Conservation (phyloP, 768 basidiomycete genomes). For the Leccinum imitatum region DNA sequence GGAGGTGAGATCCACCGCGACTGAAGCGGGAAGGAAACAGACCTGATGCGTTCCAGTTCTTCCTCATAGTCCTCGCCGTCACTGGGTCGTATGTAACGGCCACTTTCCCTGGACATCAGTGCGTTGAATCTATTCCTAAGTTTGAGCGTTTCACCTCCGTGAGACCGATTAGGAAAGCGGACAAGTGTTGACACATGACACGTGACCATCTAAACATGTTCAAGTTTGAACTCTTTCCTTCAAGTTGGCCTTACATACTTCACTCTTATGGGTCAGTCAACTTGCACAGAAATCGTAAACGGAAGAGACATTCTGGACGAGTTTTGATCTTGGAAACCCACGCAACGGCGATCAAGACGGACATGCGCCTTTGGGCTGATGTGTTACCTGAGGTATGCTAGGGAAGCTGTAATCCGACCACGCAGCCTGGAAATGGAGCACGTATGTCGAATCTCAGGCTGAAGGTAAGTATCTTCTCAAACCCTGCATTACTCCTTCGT, state of each 20-base stretch:
- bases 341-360: conserved; percentile 28
- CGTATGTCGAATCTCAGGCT: conserved; percentile 2
- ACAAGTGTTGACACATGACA: conserved; percentile 20
- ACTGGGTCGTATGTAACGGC: conserved; percentile 25
- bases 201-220: conserved; percentile 12
- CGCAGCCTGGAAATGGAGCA: conserved; percentile 13
- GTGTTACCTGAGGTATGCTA: conserved; percentile 5
- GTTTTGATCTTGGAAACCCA: not conserved
- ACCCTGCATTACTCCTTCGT: conserved; percentile 7
- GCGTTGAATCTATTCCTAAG: not conserved
- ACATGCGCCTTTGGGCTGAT: conserved; percentile 19
- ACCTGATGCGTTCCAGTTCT: conserved; percentile 69
- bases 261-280: not conserved
- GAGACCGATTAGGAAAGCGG: conserved; percentile 2
- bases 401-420: conserved; percentile 1
- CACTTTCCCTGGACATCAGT: conserved; percentile 24
- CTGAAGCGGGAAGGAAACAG: conserved; percentile 12
- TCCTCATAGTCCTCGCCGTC: conserved; percentile 52
- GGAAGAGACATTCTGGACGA: not conserved
- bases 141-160: not conserved
- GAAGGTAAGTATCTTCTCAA: conserved; percentile 11
- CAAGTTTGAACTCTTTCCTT: too few relatives aligned
- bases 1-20: conserved; percentile 13
- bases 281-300: not conserved
- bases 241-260: not conserved